Evolutionary conservation across 106 monocot species (phyloP), one percentile per base, ranked within the genome.

Genomic region (Cymbidium sinense): DNA sequence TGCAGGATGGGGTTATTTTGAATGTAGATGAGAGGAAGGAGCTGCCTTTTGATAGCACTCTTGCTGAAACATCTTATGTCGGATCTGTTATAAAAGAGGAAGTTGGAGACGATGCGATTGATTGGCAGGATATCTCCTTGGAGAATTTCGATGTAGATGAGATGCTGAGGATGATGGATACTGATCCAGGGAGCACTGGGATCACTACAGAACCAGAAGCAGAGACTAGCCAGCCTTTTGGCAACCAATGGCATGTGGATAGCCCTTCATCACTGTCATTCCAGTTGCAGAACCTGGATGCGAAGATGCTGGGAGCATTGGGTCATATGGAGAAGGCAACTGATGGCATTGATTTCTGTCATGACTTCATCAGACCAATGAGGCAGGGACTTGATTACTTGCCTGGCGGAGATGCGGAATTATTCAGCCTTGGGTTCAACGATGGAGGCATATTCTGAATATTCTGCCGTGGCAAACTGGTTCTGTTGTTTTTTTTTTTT

Each of bases 121-220:
- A 34, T 50, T 44, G 44, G 34, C 62, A 61, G 27, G 80, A 75
- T 65, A 43, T 85, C 10, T 70, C 84, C 7, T 35, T 77, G 9
- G 86, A 86, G 2, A 86, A 86, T 79, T 79, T 89, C 7, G 74
- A 84, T 41, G 50, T 89, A 0, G 84, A 86, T 0, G 82, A 89
- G 9, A 80, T 84, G 83, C 20, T 86, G 81, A 43, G 70, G 77
- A 73, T 84, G 79, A 79, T 89, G 75, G 86, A 79, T 20, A 39
- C 31, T 20, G 82, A 82, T 20, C 77, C 80, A 8, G 37, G 30
- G 6, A 65, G 47, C 3, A 12, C 20, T 0, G 62, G 9, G 15
- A 13, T 47, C 2, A 12, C 47, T 47, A 47, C 12, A 47, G 13
- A 12, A 47, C 47, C 13, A 47, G 12, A 47, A 47, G 12, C 0